phyloP scores from a whole-genome alignment of 768 basidiomycete species.

The Leccinum sublutescens region DNA sequence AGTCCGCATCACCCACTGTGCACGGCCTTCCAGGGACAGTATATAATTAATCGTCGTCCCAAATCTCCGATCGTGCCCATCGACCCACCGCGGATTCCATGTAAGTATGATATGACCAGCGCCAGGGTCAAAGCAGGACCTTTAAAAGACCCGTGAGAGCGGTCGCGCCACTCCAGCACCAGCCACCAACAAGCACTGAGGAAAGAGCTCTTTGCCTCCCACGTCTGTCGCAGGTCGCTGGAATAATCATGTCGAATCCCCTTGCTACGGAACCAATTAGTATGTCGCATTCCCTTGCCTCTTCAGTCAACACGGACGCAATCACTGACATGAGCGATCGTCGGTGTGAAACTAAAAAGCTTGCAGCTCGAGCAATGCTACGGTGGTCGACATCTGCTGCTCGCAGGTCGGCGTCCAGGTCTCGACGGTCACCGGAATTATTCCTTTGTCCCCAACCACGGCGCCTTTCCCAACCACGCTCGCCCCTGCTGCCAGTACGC shows the following conservation, averaged over 20 bases:
- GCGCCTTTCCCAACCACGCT: neutral
- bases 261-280: neutral
- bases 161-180: neutral
- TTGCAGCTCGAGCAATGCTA: neutral
- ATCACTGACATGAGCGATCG: neutral
- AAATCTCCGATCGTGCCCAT: neutral
- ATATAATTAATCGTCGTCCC: neutral
- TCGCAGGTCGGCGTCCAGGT: neutral
- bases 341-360: neutral
- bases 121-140: neutral
- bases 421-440: neutral
- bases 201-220: neutral
- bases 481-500: neutral
- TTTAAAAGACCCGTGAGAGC: neutral
- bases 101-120: neutral
- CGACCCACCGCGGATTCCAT: neutral
- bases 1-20: neutral
- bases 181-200: neutral
- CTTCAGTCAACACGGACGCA: neutral
- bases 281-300: neutral
- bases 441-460: neutral
- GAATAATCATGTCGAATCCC: neutral
- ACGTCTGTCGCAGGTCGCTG: neutral
- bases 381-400: neutral
- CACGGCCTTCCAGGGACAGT: neutral